phyloP scores from a whole-genome alignment of 176 grass and related monocot genomes.

The Eremochloa ophiuroides region DNA sequence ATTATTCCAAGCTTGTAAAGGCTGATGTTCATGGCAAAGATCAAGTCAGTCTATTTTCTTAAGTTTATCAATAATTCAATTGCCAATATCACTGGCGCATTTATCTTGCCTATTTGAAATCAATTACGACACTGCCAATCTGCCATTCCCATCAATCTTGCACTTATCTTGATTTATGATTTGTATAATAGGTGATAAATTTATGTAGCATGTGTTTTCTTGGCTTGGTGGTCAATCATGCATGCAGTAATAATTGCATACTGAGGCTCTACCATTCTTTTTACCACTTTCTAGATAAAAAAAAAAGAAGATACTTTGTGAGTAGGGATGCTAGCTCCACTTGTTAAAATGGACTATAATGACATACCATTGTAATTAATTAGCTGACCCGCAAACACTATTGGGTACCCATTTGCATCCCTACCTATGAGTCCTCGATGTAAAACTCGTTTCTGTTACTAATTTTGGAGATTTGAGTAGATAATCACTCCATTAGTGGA shows the following conservation, averaged over 20 bases:
- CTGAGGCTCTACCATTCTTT: neutral
- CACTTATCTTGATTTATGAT: neutral
- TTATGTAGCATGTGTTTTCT: neutral
- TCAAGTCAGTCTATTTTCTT: conserved; percentile 57
- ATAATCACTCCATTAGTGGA: no score
- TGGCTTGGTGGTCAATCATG: neutral
- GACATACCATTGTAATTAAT: neutral
- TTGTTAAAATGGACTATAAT: neutral
- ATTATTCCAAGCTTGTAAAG: conserved; percentile 93
- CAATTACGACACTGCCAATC: neutral
- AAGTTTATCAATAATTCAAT: conserved; percentile 10
- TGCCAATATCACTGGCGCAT: neutral
- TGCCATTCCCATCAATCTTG: neutral
- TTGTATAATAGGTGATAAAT: neutral
- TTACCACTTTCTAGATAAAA: neutral
- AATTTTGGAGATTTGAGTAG: no score
- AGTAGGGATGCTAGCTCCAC: neutral
- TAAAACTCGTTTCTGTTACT: neutral
- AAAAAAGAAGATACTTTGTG: neutral
- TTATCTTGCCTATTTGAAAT: conserved; percentile 3
- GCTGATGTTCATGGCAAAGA: conserved; percentile 91
- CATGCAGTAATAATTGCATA: neutral
- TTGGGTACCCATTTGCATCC: neutral
- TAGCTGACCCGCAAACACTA: neutral
- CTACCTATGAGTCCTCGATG: no score